These are phyloP conservation scores for Bidens hawaiensis DNA, from an alignment of 140 eudicot species.

Conservation along the genomic window DNA sequence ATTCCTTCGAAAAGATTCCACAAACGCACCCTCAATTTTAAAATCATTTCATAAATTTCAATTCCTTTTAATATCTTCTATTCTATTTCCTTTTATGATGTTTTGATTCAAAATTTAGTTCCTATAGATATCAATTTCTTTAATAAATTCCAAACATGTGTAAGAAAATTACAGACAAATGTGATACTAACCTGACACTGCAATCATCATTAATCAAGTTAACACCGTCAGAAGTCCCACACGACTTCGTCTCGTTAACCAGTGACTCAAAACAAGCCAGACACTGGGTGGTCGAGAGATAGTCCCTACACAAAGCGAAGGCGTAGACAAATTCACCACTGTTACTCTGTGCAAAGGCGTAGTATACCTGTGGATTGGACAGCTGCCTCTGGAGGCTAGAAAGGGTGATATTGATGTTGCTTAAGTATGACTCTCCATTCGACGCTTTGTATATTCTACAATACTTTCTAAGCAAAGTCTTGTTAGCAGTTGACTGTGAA, in stretches of 20 bases:
- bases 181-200: conserved; percentile 28
- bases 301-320: conserved; percentile 30
- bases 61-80: no score
- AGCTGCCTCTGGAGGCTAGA: conserved; percentile 26
- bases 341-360: conserved; percentile 19
- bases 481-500: conserved; percentile 17
- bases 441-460: conserved; percentile 21
- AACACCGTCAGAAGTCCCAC: conserved; percentile 26
- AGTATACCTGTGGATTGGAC: conserved; percentile 16
- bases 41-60: no score
- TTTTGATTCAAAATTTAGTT: no score
- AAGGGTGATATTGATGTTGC: conserved; percentile 24
- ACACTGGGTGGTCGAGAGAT: conserved; percentile 31
- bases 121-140: no score
- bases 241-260: conserved; percentile 13
- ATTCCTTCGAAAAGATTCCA: no score
- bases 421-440: conserved; percentile 14
- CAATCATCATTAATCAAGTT: conserved; percentile 34
- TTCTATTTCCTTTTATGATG: no score
- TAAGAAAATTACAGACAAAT: not conserved
- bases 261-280: conserved; percentile 31
- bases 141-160: no score
- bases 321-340: conserved; percentile 22
- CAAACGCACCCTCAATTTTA: no score
- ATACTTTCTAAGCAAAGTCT: conserved; percentile 27